These are phyloP conservation scores for Thuja plicata DNA, from an alignment of 83 land plant genomes.

Conservation along the genomic window DNA sequence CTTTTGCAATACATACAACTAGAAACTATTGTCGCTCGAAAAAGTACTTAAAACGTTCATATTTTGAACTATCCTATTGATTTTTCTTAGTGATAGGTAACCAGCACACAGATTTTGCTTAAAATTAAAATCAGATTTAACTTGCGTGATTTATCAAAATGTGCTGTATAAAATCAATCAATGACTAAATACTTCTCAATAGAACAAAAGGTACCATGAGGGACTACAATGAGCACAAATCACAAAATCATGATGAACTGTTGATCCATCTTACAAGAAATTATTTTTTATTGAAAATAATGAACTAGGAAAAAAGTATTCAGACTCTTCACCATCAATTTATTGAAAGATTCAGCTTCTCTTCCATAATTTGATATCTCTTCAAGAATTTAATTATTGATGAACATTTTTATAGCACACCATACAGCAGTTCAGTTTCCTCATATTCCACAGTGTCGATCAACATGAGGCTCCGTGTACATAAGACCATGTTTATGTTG, in stretches of 20 bases:
- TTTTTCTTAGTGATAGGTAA: neutral
- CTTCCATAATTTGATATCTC: neutral
- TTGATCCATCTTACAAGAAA: neutral
- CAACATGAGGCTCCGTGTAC: neutral
- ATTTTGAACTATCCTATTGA: neutral
- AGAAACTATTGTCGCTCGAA: neutral
- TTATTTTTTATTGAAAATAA: neutral
- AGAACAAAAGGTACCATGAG: neutral
- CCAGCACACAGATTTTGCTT: neutral
- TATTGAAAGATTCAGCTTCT: neutral
- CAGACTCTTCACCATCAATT: neutral
- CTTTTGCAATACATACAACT: neutral
- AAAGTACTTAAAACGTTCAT: neutral
- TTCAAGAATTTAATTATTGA: neutral
- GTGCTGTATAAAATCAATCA: neutral
- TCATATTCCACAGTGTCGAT: neutral
- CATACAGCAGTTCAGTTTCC: neutral
- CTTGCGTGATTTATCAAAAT: neutral
- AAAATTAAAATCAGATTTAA: neutral
- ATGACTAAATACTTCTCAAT: neutral
- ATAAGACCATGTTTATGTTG: neutral
- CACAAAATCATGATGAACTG: neutral
- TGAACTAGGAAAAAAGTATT: neutral
- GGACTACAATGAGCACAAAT: neutral
- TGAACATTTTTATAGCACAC: neutral